Evolutionary conservation across 129 eudicot genomes (phyloP).

Genomic region (Helichrysum umbraculigerum): DNA sequence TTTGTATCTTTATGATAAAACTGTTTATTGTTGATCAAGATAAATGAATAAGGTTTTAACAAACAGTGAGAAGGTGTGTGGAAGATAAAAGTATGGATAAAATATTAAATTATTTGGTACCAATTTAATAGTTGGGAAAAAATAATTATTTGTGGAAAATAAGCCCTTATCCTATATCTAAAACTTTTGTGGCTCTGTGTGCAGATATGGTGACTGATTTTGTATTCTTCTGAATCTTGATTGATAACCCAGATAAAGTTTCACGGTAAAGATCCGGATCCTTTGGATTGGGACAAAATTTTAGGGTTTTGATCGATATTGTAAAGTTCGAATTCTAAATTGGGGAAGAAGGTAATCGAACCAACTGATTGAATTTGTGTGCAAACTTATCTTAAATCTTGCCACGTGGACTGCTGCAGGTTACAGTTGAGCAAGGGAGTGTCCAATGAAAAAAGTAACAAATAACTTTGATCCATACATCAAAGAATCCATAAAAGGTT

Average conservation of each 20-base stretch:
- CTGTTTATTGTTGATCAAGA: constrained; percentile 36
- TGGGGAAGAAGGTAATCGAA: not conserved
- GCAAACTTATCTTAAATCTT: no score
- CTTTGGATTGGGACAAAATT: not conserved
- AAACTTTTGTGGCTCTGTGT: constrained; percentile 43
- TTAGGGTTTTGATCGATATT: not conserved
- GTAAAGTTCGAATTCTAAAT: not conserved
- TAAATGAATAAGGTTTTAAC: constrained; percentile 26
- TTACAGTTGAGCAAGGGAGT: no score
- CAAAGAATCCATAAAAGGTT: no score
- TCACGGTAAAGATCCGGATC: constrained; percentile 10
- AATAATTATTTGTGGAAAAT: constrained; percentile 37
- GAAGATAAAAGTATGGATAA: constrained; percentile 23
- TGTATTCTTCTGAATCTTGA: constrained; percentile 31
- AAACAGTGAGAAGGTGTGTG: constrained; percentile 19
- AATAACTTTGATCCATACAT: no score
- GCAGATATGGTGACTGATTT: constrained; percentile 23
- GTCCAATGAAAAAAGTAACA: no score
- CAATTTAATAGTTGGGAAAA: constrained; percentile 17
- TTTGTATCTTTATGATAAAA: not conserved
- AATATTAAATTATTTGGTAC: constrained; percentile 25
- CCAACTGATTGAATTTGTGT: not conserved
- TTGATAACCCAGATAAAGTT: constrained; percentile 10
- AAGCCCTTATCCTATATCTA: constrained; percentile 49
- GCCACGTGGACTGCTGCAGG: no score